phyloP scores from a whole-genome alignment of 768 basidiomycete species.

The Termitomyces bulborhizus region DNA sequence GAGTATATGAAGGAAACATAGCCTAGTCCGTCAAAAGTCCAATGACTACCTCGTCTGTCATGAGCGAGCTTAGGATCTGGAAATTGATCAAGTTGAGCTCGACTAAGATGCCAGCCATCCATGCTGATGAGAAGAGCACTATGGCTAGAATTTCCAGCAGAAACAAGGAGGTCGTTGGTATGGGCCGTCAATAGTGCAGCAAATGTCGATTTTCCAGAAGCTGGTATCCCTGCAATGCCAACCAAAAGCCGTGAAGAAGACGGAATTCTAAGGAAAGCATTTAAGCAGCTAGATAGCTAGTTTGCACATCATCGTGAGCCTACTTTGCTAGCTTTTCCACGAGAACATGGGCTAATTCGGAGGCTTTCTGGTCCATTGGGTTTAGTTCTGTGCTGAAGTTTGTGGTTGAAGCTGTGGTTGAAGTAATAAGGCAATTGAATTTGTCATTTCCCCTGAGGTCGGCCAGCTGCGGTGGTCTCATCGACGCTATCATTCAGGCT shows the following conservation, averaged over 20 bases:
- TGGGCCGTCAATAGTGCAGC: conserved; percentile 50
- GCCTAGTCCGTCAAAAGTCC: conserved; percentile 80
- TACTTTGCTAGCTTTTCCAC: conserved; percentile 33
- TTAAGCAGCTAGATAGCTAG: not conserved
- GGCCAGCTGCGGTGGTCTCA: not conserved
- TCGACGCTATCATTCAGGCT: not conserved
- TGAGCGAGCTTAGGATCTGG: conserved; percentile 74
- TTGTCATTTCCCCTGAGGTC: too few species aligned
- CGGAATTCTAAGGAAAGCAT: conserved; percentile 23
- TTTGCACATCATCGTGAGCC: conserved; percentile 11
- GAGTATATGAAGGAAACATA: conserved; percentile 64
- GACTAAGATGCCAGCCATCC: conserved; percentile 91
- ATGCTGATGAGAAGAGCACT: conserved; percentile 67
- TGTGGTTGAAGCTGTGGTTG: too few species aligned
- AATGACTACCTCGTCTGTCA: conserved; percentile 79
- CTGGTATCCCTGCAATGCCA: conserved; percentile 76
- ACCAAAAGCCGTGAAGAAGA: conserved; percentile 50
- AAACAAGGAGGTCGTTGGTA: conserved; percentile 39
- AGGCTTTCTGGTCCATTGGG: conserved; percentile 34
- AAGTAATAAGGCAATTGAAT: too few species aligned
- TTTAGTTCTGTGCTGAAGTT: not conserved
- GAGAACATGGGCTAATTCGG: conserved; percentile 31
- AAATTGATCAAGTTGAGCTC: conserved; percentile 69
- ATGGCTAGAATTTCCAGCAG: conserved; percentile 10
- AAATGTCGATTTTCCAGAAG: conserved; percentile 82